A percentile compares a stretch with the other conserved stretches of the same genome.
These are phyloP conservation scores for Grifola frondosa DNA, from an alignment of 1,284 basidiomycete genomes.

Conservation along the genomic window DNA sequence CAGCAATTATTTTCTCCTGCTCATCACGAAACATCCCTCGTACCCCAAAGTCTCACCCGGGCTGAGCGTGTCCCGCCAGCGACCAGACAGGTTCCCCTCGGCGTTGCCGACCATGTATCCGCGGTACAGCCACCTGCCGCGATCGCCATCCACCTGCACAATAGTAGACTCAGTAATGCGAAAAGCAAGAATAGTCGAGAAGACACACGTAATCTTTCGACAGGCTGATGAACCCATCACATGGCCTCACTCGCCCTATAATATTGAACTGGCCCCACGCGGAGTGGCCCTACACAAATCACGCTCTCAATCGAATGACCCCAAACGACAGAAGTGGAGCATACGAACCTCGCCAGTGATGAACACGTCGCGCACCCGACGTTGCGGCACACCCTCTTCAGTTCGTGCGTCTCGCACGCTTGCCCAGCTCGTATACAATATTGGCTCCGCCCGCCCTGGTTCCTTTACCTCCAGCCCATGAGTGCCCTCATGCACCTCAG, in stretches of 20 bases:
- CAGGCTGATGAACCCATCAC: conserved; percentile 69
- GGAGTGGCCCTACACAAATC: conserved; percentile 62
- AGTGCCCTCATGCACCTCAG: conserved; percentile 40
- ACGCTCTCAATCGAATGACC: neutral
- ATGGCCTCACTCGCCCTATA: conserved; percentile 64
- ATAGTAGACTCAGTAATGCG: neutral
- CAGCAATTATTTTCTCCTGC: conserved; percentile 47
- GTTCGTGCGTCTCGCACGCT: conserved; percentile 13
- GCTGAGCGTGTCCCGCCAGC: conserved; percentile 75
- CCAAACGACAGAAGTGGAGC: neutral
- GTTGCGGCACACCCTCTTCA: conserved; percentile 14
- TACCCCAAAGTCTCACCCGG: conserved; percentile 57
- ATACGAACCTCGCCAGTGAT: conserved; percentile 64
- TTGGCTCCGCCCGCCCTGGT: conserved; percentile 33
- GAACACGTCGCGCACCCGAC: conserved; percentile 57
- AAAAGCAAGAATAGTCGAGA: neutral
- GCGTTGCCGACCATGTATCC: conserved; percentile 69
- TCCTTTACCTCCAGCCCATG: conserved; percentile 45
- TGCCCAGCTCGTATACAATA: conserved; percentile 41
- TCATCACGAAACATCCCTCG: conserved; percentile 77
- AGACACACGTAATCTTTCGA: conserved; percentile 74
- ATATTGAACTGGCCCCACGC: conserved; percentile 79
- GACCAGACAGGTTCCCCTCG: conserved; percentile 63
- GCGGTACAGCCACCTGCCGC: conserved; percentile 76
- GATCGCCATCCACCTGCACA: conserved; percentile 59